Evolutionary conservation across 1,284 basidiomycete species (phyloP), one percentile per base, ranked within the genome.

Genomic region (Farysia itapuensis): DNA sequence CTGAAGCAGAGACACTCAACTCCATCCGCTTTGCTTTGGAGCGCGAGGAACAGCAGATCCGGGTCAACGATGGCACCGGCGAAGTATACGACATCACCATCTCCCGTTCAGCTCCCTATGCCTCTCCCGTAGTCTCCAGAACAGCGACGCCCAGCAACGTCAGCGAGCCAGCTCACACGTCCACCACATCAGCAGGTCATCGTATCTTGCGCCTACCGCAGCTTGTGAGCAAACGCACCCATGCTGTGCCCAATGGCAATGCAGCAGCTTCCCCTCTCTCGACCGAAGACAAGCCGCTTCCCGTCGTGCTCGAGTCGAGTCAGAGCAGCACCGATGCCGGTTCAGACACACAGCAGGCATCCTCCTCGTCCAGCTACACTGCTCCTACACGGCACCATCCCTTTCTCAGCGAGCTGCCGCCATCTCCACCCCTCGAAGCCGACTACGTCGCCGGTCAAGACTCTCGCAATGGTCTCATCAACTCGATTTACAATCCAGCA

Each of bases 31-130:
- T 58, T 8, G 67, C 67, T 14, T 61, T 70, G 26, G 67, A 56
- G 40, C 61, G 58, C 30, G 67, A 70, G 21, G 61, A 70, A 50
- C 67, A 70, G 43, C 57, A 65, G 38, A 70, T 70, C 22, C 64
- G 67, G 23, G 67, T 70, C 36, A 70, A 64, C 31, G 67, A 70
- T 43, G 48, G 48, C 38, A 63, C 59, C 2, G 60, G 67, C 30
- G 69, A 73, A 43, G 65, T 64, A 20, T 73, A 71, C 46, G 69
- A 71, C 29, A 60, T 73, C 31, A 70, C 64, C 39, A 64, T 73
- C 39, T 71, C 68, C 21, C 43, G 67, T 29, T 70, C 60, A 4
- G 51, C 59, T 18, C 70, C 70, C 3, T 73, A 71, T 35, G 70
- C 69, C 4, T 73, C 70, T 28, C 70, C 70, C 30, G 46, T 56